These are phyloP conservation scores for Pythium pyrilobum DNA, from an alignment of 352 stramenopile species.

Conservation along the genomic window DNA sequence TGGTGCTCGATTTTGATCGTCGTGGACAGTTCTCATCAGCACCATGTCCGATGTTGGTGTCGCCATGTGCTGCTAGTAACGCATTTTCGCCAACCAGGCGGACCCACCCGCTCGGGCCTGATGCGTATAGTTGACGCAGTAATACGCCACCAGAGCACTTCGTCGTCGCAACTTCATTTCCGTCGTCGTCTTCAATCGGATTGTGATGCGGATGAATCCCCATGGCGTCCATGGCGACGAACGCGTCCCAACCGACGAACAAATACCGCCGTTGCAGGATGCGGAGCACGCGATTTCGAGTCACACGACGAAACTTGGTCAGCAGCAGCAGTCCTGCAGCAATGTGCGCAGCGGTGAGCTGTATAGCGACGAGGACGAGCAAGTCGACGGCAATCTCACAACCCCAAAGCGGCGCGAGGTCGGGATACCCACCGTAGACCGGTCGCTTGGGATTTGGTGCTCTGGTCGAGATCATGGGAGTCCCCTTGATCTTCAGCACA, in stretches of 20 bases:
- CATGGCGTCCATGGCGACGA: no score
- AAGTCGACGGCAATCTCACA: slow-evolving; percentile 23
- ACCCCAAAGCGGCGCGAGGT: slow-evolving; percentile 22
- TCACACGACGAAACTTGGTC: slow-evolving; percentile 15
- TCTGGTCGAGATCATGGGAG: slow-evolving; percentile 20
- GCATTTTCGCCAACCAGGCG: slow-evolving; percentile 9
- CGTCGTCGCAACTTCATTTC: slow-evolving; percentile 3
- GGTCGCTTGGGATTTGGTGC: slow-evolving; percentile 1
- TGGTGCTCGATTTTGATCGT: no score
- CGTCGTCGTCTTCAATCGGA: background rate
- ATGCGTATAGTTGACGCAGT: slow-evolving; percentile 23
- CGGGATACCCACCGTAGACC: slow-evolving; percentile 18
- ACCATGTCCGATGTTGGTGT: no score
- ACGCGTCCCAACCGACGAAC: slow-evolving; percentile 23
- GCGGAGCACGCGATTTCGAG: slow-evolving; percentile 20
- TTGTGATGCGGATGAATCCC: background rate
- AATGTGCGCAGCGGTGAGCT: slow-evolving; percentile 1
- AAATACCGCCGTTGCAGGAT: slow-evolving; percentile 25
- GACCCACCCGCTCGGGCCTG: slow-evolving; percentile 18
- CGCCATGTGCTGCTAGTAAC: no score
- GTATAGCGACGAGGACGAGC: background rate
- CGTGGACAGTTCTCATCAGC: no score
- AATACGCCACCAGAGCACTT: slow-evolving; percentile 21
- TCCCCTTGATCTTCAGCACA: slow-evolving; percentile 9
- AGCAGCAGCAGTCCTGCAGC: slow-evolving; percentile 4